A percentile compares a stretch with the other conserved stretches of the same genome.
Conservation (phyloP, 164 flowering plant genomes). For the Piper betle region DNA sequence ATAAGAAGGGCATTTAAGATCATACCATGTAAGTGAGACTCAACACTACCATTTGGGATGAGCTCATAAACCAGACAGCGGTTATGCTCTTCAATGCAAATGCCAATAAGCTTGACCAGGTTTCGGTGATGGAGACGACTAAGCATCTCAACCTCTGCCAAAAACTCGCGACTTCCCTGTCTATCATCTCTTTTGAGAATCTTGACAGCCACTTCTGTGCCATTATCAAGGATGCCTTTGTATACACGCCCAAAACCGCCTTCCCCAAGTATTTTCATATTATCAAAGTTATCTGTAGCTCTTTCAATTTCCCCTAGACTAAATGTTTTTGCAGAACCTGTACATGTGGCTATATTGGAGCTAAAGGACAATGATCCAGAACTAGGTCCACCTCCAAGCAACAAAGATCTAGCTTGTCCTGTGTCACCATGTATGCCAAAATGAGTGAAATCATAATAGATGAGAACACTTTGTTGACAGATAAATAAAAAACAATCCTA, state of each 20-base stretch:
- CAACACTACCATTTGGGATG: conserved; percentile 61
- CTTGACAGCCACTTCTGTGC: too few relatives aligned
- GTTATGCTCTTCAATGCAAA: conserved; percentile 59
- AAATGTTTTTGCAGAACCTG: conserved; percentile 74
- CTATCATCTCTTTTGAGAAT: conserved; percentile 66
- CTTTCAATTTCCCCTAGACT: conserved; percentile 26
- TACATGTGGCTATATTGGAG: conserved; percentile 60
- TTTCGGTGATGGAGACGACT: too few relatives aligned
- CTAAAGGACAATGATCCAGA: conserved; percentile 55
- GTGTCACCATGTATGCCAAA: not conserved
- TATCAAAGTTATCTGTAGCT: too few relatives aligned
- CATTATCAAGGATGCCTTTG: too few relatives aligned
- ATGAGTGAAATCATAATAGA: not conserved
- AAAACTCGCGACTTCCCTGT: conserved; percentile 61
- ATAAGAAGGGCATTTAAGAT: not conserved
- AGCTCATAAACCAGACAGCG: conserved; percentile 44
- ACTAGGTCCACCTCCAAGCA: conserved; percentile 40
- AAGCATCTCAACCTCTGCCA: too few relatives aligned
- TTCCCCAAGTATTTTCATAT: too few relatives aligned
- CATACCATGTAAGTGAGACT: conserved; percentile 85
- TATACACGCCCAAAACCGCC: too few relatives aligned
- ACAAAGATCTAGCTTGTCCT: conserved; percentile 41
- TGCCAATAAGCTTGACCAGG: too few relatives aligned
- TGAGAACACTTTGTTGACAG: not conserved
- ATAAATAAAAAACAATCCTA: not conserved